Base-by-base conservation (phyloP, 768 basidiomycete species). In the Bullera alba region DNA sequence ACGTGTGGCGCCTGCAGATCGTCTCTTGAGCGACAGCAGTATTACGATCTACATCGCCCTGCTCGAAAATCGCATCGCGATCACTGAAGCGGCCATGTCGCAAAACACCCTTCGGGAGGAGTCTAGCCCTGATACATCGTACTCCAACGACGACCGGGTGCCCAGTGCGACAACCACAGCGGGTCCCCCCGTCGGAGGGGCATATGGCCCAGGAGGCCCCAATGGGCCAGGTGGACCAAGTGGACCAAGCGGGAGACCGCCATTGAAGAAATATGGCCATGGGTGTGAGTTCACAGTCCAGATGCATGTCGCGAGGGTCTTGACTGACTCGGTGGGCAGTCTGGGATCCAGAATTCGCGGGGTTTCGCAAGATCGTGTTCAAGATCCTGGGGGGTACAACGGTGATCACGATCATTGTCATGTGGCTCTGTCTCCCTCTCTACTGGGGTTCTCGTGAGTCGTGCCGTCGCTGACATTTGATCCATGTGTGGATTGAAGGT, bases 371-470 rank as follows among this genome's bases (percentile, higher is more conserved):
- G 28, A 48, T 67, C 36, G 58, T 55, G 23, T 53, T 64, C 44
- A 62, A 73, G 52, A 74, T 76, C 44, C 52, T 76, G 5, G 58
- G 60, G 7, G 53, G 56, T 12, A 67, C 65, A 2, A 51, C 66
- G 5, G 55, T 72, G 12, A 39, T 77, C 19, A 69, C 69, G 16
- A 65, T 73, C 26, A 16, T 73, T 23, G 56, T 77, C 34, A 75
- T 76, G 71, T 77, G 77, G 77, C 42, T 61, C 1, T 73, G 70
- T 44, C 63, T 77, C 3, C 74, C 76, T 2, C 53, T 74, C 50
- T 77, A 70, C 56, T 76, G 75, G 58, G 71, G 63, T 17, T 65
- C 55, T 41, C 53, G 54, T 64, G 50, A 57, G 57, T 59, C 26
- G 17, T 38, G 2, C 2, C 17, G 21, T 38, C 57, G 6, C 29